These are phyloP conservation scores for Populus hybrid DNA, from an alignment of 441 rosid species.

Conservation along the genomic window DNA sequence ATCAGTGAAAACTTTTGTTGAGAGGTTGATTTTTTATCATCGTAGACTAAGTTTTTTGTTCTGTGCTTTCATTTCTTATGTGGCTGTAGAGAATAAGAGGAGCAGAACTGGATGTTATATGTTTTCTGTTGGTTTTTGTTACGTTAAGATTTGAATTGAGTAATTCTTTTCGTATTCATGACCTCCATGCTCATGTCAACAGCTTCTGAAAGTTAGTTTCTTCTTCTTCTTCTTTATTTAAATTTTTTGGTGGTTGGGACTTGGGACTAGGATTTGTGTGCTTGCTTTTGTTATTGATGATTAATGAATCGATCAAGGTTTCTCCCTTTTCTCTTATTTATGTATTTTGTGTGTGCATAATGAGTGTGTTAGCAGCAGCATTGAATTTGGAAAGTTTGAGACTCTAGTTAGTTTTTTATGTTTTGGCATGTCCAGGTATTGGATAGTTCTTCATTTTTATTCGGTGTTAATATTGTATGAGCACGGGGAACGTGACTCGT, in stretches of 20 bases:
- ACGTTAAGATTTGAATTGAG: neutral
- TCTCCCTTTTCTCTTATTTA: neutral
- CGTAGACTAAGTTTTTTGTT: neutral
- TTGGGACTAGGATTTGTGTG: conserved; percentile 19
- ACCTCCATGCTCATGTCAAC: neutral
- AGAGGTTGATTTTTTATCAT: neutral
- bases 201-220: neutral
- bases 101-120: neutral
- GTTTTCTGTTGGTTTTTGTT: neutral
- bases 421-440: neutral
- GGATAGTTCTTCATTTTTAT: neutral
- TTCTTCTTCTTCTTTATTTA: neutral
- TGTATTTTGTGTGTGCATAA: conserved; percentile 8
- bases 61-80: neutral
- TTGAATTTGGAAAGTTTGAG: conserved; percentile 9
- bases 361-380: neutral
- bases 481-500: neutral
- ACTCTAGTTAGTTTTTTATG: neutral
- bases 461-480: neutral
- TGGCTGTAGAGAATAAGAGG: neutral
- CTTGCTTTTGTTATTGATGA: conserved; percentile 23
- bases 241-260: neutral
- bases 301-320: conserved; percentile 17
- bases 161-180: neutral
- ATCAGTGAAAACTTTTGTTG: neutral